phyloP scores from a whole-genome alignment of 2,329 filamentous ascomycete genomes.

The Huntiella omanensis region DNA sequence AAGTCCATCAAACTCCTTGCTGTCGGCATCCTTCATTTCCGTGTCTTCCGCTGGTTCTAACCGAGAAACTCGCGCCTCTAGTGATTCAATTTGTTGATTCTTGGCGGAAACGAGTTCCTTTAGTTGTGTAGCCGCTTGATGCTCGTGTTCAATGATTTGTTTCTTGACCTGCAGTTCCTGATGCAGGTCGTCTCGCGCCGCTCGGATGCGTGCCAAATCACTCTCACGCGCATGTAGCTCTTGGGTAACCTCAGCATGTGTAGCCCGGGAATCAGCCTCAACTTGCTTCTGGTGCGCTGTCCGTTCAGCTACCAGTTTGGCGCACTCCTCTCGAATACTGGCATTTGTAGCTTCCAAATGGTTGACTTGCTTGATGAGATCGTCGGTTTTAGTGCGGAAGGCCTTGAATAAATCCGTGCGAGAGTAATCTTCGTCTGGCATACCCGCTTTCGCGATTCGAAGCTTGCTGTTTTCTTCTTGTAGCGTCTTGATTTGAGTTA shows the following conservation, averaged over 20 bases:
- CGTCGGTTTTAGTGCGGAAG: conserved; percentile 76
- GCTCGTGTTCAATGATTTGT: conserved; percentile 58
- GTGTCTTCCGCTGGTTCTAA: conserved; percentile 33
- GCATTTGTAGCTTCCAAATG: conserved; percentile 77
- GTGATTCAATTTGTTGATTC: conserved; percentile 57
- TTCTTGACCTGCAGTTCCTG: conserved; percentile 69
- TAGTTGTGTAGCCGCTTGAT: conserved; percentile 48
- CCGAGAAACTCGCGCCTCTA: conserved; percentile 69
- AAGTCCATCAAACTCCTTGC: conserved; percentile 34
- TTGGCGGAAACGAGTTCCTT: conserved; percentile 65
- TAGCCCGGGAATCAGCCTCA: conserved; percentile 57
- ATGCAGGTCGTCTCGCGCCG: conserved; percentile 65
- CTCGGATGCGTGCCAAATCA: conserved; percentile 70
- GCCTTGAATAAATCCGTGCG: conserved; percentile 87
- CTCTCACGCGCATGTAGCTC: conserved; percentile 65
- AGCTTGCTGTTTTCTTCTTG: conserved; percentile 46
- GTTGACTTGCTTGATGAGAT: conserved; percentile 81
- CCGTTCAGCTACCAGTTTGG: conserved; percentile 69
- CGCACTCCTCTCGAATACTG: conserved; percentile 64
- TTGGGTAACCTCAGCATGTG: conserved; percentile 60
- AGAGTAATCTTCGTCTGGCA: conserved; percentile 85
- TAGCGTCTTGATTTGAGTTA: conserved; percentile 55
- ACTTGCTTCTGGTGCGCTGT: conserved; percentile 64
- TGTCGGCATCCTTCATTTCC: conserved; percentile 21
- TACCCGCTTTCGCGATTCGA: conserved; percentile 48